Conservation (phyloP, 1,284 basidiomycete genomes). For the Singerocomus rubriflavus region DNA sequence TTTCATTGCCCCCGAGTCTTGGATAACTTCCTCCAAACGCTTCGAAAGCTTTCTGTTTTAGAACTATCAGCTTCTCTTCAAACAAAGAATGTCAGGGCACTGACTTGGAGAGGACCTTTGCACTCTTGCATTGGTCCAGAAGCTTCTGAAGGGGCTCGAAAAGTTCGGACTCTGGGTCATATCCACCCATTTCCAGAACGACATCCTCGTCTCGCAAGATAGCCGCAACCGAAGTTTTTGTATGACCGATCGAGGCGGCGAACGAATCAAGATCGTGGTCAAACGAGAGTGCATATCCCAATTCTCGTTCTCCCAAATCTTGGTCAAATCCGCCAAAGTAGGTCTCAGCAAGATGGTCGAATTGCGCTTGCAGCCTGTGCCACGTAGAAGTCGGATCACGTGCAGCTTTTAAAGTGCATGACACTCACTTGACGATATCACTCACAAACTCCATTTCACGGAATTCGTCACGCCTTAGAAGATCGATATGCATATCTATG, state of each 20-base stretch:
- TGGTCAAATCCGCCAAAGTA: slow-evolving; percentile 80
- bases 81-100: slow-evolving; percentile 23
- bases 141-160: slow-evolving; percentile 80
- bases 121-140: slow-evolving; percentile 76
- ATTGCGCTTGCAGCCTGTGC: slow-evolving; percentile 80
- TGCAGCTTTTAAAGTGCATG: background rate
- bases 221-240: slow-evolving; percentile 77
- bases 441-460: slow-evolving; percentile 88
- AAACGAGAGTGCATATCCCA: slow-evolving; percentile 77
- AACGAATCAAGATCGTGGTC: slow-evolving; percentile 93
- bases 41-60: slow-evolving; percentile 75
- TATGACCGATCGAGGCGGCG: slow-evolving; percentile 82
- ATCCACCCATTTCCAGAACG: slow-evolving; percentile 66
- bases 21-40: slow-evolving; percentile 76
- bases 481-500: slow-evolving; percentile 87
- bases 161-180: slow-evolving; percentile 69
- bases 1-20: slow-evolving; percentile 69
- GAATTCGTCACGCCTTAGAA: slow-evolving; percentile 85
- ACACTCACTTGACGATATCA: slow-evolving; percentile 78
- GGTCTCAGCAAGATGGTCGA: slow-evolving; percentile 85
- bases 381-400: background rate
- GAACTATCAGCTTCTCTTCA: slow-evolving; percentile 4
- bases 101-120: slow-evolving; percentile 78
- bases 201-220: slow-evolving; percentile 79
- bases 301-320: slow-evolving; percentile 84